Evolutionary conservation across 1,284 basidiomycete species (phyloP).

Genomic region (Omphalotus olearius): DNA sequence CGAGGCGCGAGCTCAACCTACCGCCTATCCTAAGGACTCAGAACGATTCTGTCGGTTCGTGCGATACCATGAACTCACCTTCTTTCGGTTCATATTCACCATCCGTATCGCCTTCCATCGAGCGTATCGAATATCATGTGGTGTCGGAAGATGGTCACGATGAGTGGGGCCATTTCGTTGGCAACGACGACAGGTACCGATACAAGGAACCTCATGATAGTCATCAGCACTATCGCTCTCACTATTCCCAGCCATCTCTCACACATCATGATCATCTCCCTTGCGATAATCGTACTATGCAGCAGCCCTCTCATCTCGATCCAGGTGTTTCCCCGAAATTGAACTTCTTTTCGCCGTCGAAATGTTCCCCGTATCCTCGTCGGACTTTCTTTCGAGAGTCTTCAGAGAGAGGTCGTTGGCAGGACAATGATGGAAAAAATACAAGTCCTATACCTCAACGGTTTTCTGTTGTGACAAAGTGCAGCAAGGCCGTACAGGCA

Average conservation of each 20-base stretch:
- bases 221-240: not conserved
- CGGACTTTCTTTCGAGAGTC: slow-evolving; percentile 6
- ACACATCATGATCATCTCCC: not conserved
- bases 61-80: too few species aligned
- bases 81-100: too few species aligned
- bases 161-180: too few species aligned
- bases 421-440: too few species aligned
- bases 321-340: not conserved
- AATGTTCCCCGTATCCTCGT: slow-evolving; percentile 7
- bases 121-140: too few species aligned
- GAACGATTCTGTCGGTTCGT: not conserved
- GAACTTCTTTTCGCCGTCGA: slow-evolving; percentile 3
- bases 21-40: not conserved
- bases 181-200: too few species aligned
- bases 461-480: too few species aligned
- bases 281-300: not conserved
- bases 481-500: too few species aligned
- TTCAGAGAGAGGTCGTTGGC: slow-evolving; percentile 1
- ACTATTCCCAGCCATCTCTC: not conserved
- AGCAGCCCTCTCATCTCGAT: not conserved
- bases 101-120: too few species aligned
- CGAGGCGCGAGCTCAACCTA: not conserved
- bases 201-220: not conserved
- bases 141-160: too few species aligned
- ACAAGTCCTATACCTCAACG: too few species aligned